These are phyloP conservation scores for Canavalia ensiformis DNA, from an alignment of 306 rosid genomes.

Conservation along the genomic window DNA sequence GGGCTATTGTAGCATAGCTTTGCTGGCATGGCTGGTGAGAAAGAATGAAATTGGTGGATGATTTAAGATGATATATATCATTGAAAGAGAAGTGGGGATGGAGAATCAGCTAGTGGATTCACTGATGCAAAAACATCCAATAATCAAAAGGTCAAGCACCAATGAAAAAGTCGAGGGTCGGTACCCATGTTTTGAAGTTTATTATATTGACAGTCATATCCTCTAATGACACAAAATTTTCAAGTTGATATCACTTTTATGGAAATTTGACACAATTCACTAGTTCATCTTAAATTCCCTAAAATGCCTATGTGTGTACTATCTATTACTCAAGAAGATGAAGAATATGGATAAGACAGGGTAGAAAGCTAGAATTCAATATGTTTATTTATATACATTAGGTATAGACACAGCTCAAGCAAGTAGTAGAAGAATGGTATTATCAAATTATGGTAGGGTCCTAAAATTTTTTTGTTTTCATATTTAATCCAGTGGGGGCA, in stretches of 20 bases:
- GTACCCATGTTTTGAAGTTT: constrained; percentile 33
- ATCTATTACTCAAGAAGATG: not conserved
- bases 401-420: not conserved
- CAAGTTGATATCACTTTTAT: not conserved
- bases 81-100: constrained; percentile 55
- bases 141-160: constrained; percentile 58
- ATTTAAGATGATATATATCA: constrained; percentile 48
- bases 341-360: not conserved
- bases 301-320: not conserved
- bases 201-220: constrained; percentile 47
- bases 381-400: not conserved
- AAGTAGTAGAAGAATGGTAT: not conserved
- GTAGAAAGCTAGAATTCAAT: not conserved
- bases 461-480: not conserved
- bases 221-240: constrained; percentile 18
- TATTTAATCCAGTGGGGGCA: not conserved
- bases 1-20: constrained; percentile 41
- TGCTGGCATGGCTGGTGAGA: constrained; percentile 52
- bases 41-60: constrained; percentile 57
- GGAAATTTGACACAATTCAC: constrained; percentile 15
- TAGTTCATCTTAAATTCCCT: not conserved
- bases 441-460: not conserved
- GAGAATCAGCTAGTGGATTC: constrained; percentile 64
- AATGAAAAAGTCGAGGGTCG: constrained; percentile 46
- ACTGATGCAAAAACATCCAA: constrained; percentile 57